These are phyloP conservation scores for Zygnema circumcarinatum DNA, from an alignment of 139 green algal genomes.

Conservation along the genomic window DNA sequence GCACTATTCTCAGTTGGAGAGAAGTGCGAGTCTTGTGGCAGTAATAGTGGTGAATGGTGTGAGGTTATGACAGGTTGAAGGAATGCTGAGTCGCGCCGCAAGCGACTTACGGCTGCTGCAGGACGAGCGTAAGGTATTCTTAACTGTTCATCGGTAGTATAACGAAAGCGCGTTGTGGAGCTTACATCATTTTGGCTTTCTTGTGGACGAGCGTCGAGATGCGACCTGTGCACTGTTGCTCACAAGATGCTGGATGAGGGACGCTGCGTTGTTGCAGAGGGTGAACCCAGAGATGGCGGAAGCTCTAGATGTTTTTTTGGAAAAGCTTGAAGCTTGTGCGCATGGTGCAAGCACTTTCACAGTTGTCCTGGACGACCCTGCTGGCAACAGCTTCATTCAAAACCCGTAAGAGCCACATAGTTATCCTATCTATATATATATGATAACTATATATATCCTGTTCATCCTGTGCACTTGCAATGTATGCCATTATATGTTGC, in stretches of 20 bases:
- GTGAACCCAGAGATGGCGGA: conserved; percentile 61
- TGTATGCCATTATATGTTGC: background rate
- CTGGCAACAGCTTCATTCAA: conserved; percentile 73
- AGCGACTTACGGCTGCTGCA: conserved; percentile 64
- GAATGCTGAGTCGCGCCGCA: conserved; percentile 62
- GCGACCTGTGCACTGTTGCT: too few species aligned
- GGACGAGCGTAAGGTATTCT: conserved; percentile 49
- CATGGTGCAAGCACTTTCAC: conserved; percentile 66
- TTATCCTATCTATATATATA: too few species aligned
- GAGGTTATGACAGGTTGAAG: conserved; percentile 60
- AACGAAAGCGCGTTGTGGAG: too few species aligned
- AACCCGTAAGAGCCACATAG: conserved; percentile 42
- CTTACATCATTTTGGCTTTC: too few species aligned
- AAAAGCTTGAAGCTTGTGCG: conserved; percentile 66
- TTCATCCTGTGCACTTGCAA: conserved; percentile 15
- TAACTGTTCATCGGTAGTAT: too few species aligned
- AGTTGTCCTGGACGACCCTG: conserved; percentile 68
- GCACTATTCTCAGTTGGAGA: too few species aligned
- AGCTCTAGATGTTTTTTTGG: conserved; percentile 64
- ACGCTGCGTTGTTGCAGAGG: conserved; percentile 13
- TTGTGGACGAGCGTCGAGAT: too few species aligned
- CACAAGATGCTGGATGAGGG: too few species aligned
- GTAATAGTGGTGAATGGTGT: too few species aligned
- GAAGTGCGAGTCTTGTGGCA: background rate
- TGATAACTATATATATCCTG: background rate